These are phyloP conservation scores for Amanita inopinata DNA, from an alignment of 768 basidiomycete genomes.

Conservation along the genomic window DNA sequence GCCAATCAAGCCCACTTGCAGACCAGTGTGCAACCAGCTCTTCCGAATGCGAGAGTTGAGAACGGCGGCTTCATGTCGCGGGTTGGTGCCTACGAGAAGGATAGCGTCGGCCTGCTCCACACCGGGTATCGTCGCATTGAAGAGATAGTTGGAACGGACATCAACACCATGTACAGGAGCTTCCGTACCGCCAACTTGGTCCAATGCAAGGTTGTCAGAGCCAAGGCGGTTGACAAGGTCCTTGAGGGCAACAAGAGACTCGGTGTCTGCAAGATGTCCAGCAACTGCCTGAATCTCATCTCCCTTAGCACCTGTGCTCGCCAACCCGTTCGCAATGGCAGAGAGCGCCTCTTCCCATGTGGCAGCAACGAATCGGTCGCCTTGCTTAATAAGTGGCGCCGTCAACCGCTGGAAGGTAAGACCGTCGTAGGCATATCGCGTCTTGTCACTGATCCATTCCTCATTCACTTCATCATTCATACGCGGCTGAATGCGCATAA, in stretches of 20 bases:
- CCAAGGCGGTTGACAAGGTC: constrained; percentile 89
- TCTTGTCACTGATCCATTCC: constrained; percentile 99
- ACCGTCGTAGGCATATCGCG: constrained; percentile 93
- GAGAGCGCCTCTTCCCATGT: constrained; percentile 87
- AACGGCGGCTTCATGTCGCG: constrained; percentile 93
- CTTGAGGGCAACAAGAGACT: constrained; percentile 87
- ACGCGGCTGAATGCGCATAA: constrained; percentile 95
- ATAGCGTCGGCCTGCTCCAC: constrained; percentile 89
- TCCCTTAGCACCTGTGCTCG: constrained; percentile 69
- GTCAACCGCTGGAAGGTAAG: constrained; percentile 93
- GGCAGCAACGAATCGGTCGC: constrained; percentile 85
- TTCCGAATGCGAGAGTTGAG: constrained; percentile 95
- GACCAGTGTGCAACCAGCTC: constrained; percentile 80
- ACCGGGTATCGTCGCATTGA: constrained; percentile 88
- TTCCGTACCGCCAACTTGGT: constrained; percentile 58
- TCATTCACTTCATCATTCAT: constrained; percentile 98
- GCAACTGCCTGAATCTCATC: constrained; percentile 95
- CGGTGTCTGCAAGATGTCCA: constrained; percentile 89
- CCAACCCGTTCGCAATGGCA: constrained; percentile 71
- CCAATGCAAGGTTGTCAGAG: constrained; percentile 86
- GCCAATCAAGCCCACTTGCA: constrained; percentile 86
- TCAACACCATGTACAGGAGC: constrained; percentile 77
- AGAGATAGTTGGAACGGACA: constrained; percentile 91
- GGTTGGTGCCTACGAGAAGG: constrained; percentile 92
- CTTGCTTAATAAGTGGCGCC: constrained; percentile 79